Evolutionary conservation across 164 flowering plant species (phyloP), one percentile per base, ranked within the genome.

Genomic region (Paratinospora sagittata): DNA sequence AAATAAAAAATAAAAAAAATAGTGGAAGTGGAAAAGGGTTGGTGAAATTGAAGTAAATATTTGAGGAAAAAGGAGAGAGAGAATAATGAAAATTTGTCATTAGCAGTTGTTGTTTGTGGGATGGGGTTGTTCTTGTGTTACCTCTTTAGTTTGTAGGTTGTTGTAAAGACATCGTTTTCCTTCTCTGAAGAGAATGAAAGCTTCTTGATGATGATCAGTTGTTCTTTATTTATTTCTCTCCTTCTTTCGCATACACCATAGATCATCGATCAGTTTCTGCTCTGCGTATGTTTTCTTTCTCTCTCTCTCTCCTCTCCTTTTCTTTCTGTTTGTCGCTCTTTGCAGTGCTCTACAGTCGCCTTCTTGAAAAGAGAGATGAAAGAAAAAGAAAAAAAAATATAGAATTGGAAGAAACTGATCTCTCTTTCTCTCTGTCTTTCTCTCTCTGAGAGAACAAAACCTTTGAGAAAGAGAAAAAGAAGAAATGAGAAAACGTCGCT

Each of bases 151-250:
- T 57, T 76, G 81, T 78, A 78, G 34, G 34, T 30, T 77, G 65
- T 76, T 75, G 72, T 82, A 89, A 85, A 85, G 83, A 79, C 87
- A 87, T 89, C 94, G 84, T 83, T 89, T 83, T 89, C 91, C 80
- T 78, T 82, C 83, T 82, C 80, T 64, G 79, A 30, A 30, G 34
- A 71, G 78, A 72, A 71, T 78, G 86, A 84, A 80, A 85, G 81
- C 60, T 55, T 24, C 81, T 81, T 77, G 73, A 30, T 30, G 34
- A 30, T 30, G 34, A 68, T 81, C 76, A 83, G 75, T 73, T 75
- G 78, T 73, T 68, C 70, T 68, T 66, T 76, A 47, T 78, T 74
- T 76, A 75, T 79, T 69, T 81, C 72, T 82, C 70, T 57, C 26
- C 76, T 63, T 78, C 79, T 75, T 68, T 81, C 68, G 74, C 78